These are phyloP conservation scores for Globisporangium uncinulatum DNA, from an alignment of 352 stramenopile genomes.

Conservation along the genomic window DNA sequence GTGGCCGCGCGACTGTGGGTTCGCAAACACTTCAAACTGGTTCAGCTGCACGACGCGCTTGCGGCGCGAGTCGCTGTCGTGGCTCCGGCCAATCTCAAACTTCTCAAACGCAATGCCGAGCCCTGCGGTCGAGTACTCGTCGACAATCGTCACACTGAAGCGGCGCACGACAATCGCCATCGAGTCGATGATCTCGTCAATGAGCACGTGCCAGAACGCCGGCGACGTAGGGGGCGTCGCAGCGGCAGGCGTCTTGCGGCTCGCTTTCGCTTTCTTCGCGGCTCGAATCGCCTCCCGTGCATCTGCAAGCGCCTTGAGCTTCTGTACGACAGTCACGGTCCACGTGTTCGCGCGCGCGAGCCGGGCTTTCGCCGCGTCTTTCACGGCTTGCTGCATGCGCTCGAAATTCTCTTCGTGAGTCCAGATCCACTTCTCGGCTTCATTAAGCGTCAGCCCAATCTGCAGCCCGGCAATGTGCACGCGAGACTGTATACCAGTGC, in stretches of 20 bases:
- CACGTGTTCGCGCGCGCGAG: conserved; percentile 47
- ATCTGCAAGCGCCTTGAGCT: conserved; percentile 49
- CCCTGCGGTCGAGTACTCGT: conserved; percentile 47
- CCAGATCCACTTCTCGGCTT: conserved; percentile 76
- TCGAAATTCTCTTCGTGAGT: conserved; percentile 54
- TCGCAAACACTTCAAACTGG: conserved; percentile 70
- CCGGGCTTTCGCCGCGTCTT: conserved; percentile 43
- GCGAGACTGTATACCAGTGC: conserved; percentile 32
- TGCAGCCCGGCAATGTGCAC: conserved; percentile 50
- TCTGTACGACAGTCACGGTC: conserved; percentile 52
- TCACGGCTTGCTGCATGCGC: conserved; percentile 45
- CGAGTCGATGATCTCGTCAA: conserved; percentile 71
- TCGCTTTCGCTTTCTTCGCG: conserved; percentile 23
- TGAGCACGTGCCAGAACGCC: conserved; percentile 46
- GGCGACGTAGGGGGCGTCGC: conserved; percentile 11
- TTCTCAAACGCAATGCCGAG: conserved; percentile 54
- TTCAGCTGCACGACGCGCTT: conserved; percentile 46
- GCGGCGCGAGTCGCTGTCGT: conserved; percentile 20
- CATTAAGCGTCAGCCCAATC: conserved; percentile 48
- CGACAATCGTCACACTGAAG: conserved; percentile 50
- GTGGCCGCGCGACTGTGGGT: conserved; percentile 28
- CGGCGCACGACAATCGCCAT: conserved; percentile 46
- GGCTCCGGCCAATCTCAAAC: conserved; percentile 50
- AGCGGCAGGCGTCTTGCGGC: not conserved
- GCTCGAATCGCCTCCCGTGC: conserved; percentile 26